These are phyloP conservation scores for Lasiodiplodia hormozganensis DNA, from an alignment of 2,329 filamentous ascomycete genomes.

Conservation along the genomic window DNA sequence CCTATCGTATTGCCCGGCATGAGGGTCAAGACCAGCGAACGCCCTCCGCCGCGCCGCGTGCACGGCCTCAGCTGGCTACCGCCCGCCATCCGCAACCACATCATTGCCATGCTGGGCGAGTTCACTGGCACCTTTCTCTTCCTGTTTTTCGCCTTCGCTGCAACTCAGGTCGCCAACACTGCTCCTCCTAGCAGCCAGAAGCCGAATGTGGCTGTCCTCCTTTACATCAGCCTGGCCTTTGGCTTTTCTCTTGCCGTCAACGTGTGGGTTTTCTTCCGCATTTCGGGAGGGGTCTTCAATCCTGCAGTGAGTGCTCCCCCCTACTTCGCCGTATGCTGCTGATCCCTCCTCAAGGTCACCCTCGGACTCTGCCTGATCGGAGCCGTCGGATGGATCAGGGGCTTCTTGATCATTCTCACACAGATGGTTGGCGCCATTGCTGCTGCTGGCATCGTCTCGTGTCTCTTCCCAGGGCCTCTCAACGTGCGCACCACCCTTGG, in stretches of 20 bases:
- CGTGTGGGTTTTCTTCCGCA: slow-evolving; percentile 54
- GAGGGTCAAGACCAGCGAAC: slow-evolving; percentile 44
- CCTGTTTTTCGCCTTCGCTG: slow-evolving; percentile 50
- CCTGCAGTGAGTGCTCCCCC: slow-evolving; percentile 37
- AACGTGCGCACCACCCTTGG: slow-evolving; percentile 55
- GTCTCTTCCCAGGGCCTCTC: slow-evolving; percentile 54
- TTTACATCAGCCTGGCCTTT: slow-evolving; percentile 51
- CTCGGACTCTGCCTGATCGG: slow-evolving; percentile 57
- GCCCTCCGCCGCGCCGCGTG: slow-evolving; percentile 47
- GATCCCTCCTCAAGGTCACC: slow-evolving; percentile 45
- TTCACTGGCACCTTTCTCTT: slow-evolving; percentile 52
- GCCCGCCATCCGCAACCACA: slow-evolving; percentile 50
- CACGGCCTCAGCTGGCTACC: slow-evolving; percentile 52
- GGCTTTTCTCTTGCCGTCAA: slow-evolving; percentile 54
- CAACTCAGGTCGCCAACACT: slow-evolving; percentile 52
- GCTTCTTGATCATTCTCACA: slow-evolving; percentile 50
- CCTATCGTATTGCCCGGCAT: slow-evolving; percentile 49
- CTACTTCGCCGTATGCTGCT: not conserved
- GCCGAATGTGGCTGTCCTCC: slow-evolving; percentile 44
- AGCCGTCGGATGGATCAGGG: slow-evolving; percentile 54
- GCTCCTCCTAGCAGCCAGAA: slow-evolving; percentile 38
- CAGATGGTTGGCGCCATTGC: slow-evolving; percentile 55
- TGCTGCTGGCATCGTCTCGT: slow-evolving; percentile 53
- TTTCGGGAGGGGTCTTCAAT: slow-evolving; percentile 49
- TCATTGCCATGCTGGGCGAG: slow-evolving; percentile 55